A percentile compares a stretch with the other conserved stretches of the same genome.
These are phyloP conservation scores for Trichoderma afroharzianum DNA, from an alignment of 2,329 filamentous ascomycete species.

Conservation along the genomic window DNA sequence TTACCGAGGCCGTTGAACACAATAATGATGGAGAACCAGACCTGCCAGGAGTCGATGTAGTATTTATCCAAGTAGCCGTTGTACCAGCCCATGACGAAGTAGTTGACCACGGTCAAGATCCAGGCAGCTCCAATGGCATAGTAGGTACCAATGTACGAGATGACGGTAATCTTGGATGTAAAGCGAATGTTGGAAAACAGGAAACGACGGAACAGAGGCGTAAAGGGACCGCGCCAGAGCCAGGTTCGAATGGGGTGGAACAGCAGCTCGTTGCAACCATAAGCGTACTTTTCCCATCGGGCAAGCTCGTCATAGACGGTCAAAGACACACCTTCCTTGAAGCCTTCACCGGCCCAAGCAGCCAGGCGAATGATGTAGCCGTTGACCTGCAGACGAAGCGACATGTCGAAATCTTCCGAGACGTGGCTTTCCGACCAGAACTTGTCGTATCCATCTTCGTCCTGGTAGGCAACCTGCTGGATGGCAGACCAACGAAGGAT, in stretches of 20 bases:
- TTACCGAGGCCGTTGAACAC: slow-evolving; percentile 76
- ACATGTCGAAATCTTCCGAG: slow-evolving; percentile 81
- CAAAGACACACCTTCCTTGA: slow-evolving; percentile 79
- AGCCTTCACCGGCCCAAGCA: slow-evolving; percentile 70
- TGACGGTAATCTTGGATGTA: slow-evolving; percentile 70
- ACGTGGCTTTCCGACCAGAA: slow-evolving; percentile 80
- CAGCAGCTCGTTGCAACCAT: slow-evolving; percentile 77
- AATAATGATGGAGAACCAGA: slow-evolving; percentile 77
- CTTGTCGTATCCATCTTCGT: slow-evolving; percentile 70
- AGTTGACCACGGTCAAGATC: slow-evolving; percentile 70
- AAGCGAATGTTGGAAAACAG: slow-evolving; percentile 69
- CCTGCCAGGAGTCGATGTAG: slow-evolving; percentile 74
- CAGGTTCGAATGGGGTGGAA: slow-evolving; percentile 75
- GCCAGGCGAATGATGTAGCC: slow-evolving; percentile 72
- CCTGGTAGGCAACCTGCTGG: slow-evolving; percentile 67
- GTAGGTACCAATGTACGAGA: slow-evolving; percentile 77
- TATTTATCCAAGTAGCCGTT: slow-evolving; percentile 76
- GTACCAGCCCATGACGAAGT: slow-evolving; percentile 73
- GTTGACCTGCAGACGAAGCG: slow-evolving; percentile 67
- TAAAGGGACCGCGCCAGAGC: slow-evolving; percentile 71
- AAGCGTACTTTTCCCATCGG: slow-evolving; percentile 84
- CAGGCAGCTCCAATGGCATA: slow-evolving; percentile 75
- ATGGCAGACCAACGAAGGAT: slow-evolving; percentile 72
- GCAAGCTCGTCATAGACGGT: slow-evolving; percentile 82
- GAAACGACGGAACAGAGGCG: slow-evolving; percentile 72